A percentile compares a stretch with the other conserved stretches of the same genome.
phyloP scores from a whole-genome alignment of 2,329 filamentous ascomycete genomes.

The Iodosphaeria phyllophila region DNA sequence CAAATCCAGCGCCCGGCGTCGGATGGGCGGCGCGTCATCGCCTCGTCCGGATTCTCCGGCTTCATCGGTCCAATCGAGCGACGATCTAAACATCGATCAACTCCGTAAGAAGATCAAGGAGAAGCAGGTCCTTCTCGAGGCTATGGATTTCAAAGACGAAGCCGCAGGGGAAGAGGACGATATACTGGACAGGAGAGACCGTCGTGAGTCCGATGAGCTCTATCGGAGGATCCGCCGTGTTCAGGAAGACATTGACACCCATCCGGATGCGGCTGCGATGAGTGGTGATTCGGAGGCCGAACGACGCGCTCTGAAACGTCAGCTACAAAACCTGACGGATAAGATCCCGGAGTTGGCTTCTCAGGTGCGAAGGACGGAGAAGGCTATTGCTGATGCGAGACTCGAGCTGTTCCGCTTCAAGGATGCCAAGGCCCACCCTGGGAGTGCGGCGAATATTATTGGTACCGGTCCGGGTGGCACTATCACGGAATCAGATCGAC shows the following conservation, averaged over 20 bases:
- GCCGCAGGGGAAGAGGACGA: slow-evolving; percentile 81
- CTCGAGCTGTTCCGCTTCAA: slow-evolving; percentile 84
- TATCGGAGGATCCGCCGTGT: slow-evolving; percentile 81
- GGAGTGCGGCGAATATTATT: slow-evolving; percentile 61
- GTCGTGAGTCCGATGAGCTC: slow-evolving; percentile 81
- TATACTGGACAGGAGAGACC: slow-evolving; percentile 72
- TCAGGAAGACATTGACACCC: slow-evolving; percentile 85
- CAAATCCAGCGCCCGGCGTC: slow-evolving; percentile 77
- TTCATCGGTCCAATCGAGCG: slow-evolving; percentile 48
- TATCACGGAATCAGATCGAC: slow-evolving; percentile 81
- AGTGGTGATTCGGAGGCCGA: slow-evolving; percentile 76
- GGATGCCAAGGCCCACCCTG: slow-evolving; percentile 82
- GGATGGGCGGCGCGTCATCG: slow-evolving; percentile 53
- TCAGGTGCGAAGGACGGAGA: slow-evolving; percentile 76
- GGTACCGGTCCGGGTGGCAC: slow-evolving; percentile 82
- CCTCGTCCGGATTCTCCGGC: slow-evolving; percentile 64
- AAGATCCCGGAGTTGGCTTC: slow-evolving; percentile 84
- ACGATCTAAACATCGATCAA: slow-evolving; percentile 75
- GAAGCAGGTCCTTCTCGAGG: slow-evolving; percentile 85
- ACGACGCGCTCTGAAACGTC: slow-evolving; percentile 66
- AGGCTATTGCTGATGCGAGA: slow-evolving; percentile 78
- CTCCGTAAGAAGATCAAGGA: slow-evolving; percentile 83
- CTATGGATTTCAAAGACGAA: slow-evolving; percentile 92
- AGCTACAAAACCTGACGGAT: slow-evolving; percentile 76
- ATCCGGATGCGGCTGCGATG: slow-evolving; percentile 57